Conservation (phyloP, 2,329 filamentous ascomycete genomes). For the Fusarium secorum region DNA sequence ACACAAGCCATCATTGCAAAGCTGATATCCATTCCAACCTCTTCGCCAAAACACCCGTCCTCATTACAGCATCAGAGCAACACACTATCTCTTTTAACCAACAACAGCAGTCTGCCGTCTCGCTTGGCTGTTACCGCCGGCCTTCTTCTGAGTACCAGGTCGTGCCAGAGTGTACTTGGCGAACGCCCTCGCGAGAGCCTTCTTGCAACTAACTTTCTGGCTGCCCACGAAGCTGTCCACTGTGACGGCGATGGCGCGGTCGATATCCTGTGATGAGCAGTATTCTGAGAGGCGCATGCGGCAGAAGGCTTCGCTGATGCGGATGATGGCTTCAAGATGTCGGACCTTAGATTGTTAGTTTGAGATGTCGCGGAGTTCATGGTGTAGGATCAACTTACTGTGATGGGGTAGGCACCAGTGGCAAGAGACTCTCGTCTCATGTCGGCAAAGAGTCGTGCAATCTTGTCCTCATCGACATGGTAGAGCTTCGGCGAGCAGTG, state of each 20-base stretch:
- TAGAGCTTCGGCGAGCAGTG: slow-evolving; percentile 91
- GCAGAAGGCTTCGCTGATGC: slow-evolving; percentile 92
- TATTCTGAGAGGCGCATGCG: slow-evolving; percentile 99
- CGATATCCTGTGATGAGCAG: slow-evolving; percentile 88
- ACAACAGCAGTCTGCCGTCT: slow-evolving; percentile 44
- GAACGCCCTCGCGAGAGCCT: slow-evolving; percentile 91
- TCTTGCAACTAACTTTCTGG: slow-evolving; percentile 98
- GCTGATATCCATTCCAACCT: slow-evolving; percentile 17
- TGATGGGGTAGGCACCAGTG: slow-evolving; percentile 97
- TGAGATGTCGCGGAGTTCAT: neutral
- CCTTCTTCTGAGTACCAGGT: slow-evolving; percentile 50
- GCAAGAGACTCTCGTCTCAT: slow-evolving; percentile 93
- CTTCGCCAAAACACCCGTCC: slow-evolving; percentile 19
- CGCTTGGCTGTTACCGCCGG: slow-evolving; percentile 34
- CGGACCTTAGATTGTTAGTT: slow-evolving; percentile 71
- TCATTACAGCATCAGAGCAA: neutral
- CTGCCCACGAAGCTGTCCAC: slow-evolving; percentile 95
- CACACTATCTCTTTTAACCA: slow-evolving; percentile 25
- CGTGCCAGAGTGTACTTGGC: slow-evolving; percentile 83
- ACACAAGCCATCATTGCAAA: slow-evolving; percentile 28
- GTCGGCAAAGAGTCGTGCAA: slow-evolving; percentile 91
- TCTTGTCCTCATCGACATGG: slow-evolving; percentile 97
- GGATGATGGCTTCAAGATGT: slow-evolving; percentile 97
- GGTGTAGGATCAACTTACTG: slow-evolving; percentile 67
- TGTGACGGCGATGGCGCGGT: slow-evolving; percentile 95